Conservation (phyloP, 345 rosid species). For the Eucalyptus fibrosa region DNA sequence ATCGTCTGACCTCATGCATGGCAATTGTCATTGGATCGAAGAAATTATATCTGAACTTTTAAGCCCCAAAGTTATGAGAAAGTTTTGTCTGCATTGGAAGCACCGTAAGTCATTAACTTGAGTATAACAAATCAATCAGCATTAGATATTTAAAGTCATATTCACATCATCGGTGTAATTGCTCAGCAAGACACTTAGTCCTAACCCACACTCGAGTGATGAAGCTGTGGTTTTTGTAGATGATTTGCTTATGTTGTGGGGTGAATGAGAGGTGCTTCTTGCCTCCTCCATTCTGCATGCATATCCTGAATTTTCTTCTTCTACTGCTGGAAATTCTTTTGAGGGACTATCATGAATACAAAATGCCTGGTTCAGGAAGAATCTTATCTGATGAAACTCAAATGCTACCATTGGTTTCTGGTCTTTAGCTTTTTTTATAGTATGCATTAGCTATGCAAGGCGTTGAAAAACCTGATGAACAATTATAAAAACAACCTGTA, state of each 20-base stretch:
- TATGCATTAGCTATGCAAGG: neutral
- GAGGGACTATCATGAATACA: neutral
- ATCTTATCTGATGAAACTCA: neutral
- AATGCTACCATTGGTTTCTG: neutral
- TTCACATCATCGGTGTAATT: no score
- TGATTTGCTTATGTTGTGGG: neutral
- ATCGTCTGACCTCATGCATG: accelerated
- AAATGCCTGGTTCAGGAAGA: neutral
- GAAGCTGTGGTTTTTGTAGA: no score
- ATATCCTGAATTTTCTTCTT: neutral
- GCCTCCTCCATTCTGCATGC: neutral
- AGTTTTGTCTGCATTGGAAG: no score
- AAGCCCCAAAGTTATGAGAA: no score
- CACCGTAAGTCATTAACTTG: no score
- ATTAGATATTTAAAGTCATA: no score
- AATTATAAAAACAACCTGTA: neutral
- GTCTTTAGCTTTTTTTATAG: neutral
- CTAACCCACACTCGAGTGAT: no score
- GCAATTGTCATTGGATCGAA: accelerated
- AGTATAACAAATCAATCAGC: no score
- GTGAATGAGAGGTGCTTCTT: neutral
- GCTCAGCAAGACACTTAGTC: no score
- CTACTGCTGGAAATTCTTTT: neutral
- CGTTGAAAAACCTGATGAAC: neutral
- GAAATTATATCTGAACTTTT: no score